A percentile compares a stretch with the other conserved stretches of the same genome.
Conservation (phyloP, 805 yeast genomes). For the Saccharomycopsis sp. region DNA sequence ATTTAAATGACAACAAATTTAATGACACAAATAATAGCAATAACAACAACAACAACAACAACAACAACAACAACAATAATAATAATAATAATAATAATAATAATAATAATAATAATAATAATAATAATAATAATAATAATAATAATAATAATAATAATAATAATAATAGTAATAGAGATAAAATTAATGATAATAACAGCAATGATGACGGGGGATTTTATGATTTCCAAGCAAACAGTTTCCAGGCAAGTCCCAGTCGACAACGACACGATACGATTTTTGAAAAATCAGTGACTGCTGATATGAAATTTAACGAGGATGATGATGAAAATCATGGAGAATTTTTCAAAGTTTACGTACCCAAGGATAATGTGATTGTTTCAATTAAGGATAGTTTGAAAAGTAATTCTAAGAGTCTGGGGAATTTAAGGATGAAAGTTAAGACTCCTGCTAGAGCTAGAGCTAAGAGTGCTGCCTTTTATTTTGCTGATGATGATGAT, state of each 20-base stretch:
- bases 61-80: too few species aligned
- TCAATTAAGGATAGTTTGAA: not conserved
- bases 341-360: not conserved
- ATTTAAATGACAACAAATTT: too few species aligned
- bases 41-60: too few species aligned
- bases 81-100: too few species aligned
- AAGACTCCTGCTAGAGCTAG: constrained; percentile 1
- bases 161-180: not conserved
- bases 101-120: too few species aligned
- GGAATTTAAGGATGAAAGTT: too few species aligned
- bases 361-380: not conserved
- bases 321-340: not conserved
- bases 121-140: not conserved
- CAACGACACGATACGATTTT: not conserved
- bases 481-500: constrained; percentile 13
- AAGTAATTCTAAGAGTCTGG: not conserved
- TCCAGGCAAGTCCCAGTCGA: not conserved
- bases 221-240: not conserved
- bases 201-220: constrained; percentile 5
- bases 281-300: not conserved
- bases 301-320: not conserved
- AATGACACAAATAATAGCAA: too few species aligned
- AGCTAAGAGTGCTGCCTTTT: constrained; percentile 17
- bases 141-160: not conserved
- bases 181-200: not conserved